Percentiles rank a stretch among this genome's conserved stretches.
Conservation (phyloP, 164 flowering plant genomes). For the Macadamia tetraphylla region DNA sequence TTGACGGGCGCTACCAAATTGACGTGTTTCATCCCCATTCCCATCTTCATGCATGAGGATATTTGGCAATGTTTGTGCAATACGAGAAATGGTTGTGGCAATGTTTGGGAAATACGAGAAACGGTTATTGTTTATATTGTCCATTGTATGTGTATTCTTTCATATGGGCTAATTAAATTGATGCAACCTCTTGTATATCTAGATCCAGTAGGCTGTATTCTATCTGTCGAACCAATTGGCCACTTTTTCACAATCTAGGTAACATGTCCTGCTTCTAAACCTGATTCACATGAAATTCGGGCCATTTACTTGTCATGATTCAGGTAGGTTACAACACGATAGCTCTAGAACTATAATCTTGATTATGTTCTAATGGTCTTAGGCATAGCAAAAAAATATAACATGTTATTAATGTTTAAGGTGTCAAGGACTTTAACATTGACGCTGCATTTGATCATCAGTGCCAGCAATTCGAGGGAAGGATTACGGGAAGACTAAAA, state of each 20-base stretch:
- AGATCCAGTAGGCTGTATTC: not conserved
- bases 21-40: not conserved
- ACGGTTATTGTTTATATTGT: not conserved
- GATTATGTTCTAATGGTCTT: too few species aligned
- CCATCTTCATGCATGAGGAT: not conserved
- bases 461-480: conserved; percentile 93
- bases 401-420: too few species aligned
- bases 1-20: too few species aligned
- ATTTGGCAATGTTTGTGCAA: not conserved
- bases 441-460: conserved; percentile 22
- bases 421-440: conserved; percentile 12
- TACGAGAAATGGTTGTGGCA: not conserved
- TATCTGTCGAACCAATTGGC: not conserved
- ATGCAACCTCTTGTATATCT: not conserved
- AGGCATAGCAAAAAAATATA: too few species aligned
- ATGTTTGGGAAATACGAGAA: not conserved
- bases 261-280: not conserved
- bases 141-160: not conserved
- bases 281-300: not conserved
- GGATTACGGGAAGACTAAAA: conserved; percentile 89
- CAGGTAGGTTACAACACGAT: not conserved
- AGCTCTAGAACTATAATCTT: conserved; percentile 1
- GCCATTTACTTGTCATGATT: not conserved
- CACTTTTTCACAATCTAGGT: not conserved
- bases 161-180: not conserved